Percentiles rank a stretch among this genome's conserved stretches.
Conservation (phyloP, 2,329 filamentous ascomycete genomes). For the Beauveria scarabaeidicola region DNA sequence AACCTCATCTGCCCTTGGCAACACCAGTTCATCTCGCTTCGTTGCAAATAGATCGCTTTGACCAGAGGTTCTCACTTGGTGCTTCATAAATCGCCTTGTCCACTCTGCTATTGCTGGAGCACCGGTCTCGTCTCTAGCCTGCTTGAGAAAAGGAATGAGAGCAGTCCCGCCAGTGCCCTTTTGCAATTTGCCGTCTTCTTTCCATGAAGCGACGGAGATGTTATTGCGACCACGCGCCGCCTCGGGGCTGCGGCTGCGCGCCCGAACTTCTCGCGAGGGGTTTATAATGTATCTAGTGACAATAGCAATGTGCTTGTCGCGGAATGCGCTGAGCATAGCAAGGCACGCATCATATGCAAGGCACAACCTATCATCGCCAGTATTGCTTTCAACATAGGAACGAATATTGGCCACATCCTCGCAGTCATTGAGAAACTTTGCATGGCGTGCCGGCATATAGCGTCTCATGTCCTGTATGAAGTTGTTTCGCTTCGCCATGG, state of each 20-base stretch:
- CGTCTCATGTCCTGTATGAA: conserved; percentile 95
- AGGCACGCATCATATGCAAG: conserved; percentile 88
- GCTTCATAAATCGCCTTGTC: conserved; percentile 50
- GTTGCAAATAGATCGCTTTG: conserved; percentile 50
- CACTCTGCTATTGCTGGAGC: conserved; percentile 73
- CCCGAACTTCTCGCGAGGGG: conserved; percentile 68
- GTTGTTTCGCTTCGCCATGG: conserved; percentile 58
- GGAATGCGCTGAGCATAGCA: conserved; percentile 57
- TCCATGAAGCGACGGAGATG: conserved; percentile 50
- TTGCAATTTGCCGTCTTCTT: conserved; percentile 49
- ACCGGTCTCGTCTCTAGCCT: conserved; percentile 90
- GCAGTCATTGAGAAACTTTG: conserved; percentile 79
- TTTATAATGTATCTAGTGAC: conserved; percentile 93
- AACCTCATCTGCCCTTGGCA: conserved; percentile 33
- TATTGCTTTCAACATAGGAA: conserved; percentile 61
- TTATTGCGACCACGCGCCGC: conserved; percentile 46
- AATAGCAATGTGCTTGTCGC: conserved; percentile 93
- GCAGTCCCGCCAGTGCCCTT: conserved; percentile 90
- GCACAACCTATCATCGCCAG: conserved; percentile 55
- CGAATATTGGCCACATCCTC: conserved; percentile 77
- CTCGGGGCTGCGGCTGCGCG: conserved; percentile 49
- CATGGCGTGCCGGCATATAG: conserved; percentile 94
- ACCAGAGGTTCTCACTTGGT: conserved; percentile 39
- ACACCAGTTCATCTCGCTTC: conserved; percentile 38
- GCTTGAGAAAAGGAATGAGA: conserved; percentile 90